A percentile compares a stretch with the other conserved stretches of the same genome.
Evolutionary conservation across 805 yeast genomes (phyloP).

Genomic region (Candida parachauliodes): DNA sequence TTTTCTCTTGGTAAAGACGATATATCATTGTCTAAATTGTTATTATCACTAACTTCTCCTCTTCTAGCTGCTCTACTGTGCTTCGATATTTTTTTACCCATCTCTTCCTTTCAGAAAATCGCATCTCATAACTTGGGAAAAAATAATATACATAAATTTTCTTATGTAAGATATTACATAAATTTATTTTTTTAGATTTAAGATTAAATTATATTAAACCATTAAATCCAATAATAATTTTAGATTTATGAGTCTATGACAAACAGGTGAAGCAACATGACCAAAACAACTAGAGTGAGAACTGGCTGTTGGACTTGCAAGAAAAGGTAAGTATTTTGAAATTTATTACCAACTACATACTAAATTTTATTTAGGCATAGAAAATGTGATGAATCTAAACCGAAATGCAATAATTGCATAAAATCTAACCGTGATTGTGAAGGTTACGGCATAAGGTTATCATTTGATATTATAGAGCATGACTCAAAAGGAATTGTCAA

Average conservation of each 20-base stretch:
- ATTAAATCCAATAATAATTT: not conserved
- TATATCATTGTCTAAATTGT: conserved; percentile 47
- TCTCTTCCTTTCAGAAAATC: not conserved
- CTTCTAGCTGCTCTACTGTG: conserved; percentile 78
- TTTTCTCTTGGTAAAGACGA: conserved; percentile 55
- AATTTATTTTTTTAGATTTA: too few relatives aligned
- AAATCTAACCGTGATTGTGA: conserved; percentile 56
- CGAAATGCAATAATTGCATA: conserved; percentile 18
- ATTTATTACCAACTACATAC: conserved; percentile 7
- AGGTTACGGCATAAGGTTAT: conserved; percentile 51
- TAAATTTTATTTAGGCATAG: conserved; percentile 16
- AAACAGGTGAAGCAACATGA: not conserved
- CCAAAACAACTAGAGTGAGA: conserved; percentile 34
- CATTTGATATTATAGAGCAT: conserved; percentile 48
- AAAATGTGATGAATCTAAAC: conserved; percentile 27
- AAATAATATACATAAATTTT: not conserved
- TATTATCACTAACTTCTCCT: conserved; percentile 41
- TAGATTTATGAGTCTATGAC: not conserved
- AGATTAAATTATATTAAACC: not conserved
- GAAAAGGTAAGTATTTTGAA: conserved; percentile 26
- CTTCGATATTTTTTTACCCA: conserved; percentile 45
- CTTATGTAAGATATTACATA: conserved; percentile 2
- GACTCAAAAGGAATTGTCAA: conserved; percentile 3
- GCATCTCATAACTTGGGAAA: not conserved
- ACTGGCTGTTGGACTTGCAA: conserved; percentile 25